Evolutionary conservation across 140 eudicot species (phyloP), one percentile per base, ranked within the genome.

Genomic region (Flaveria floridana): DNA sequence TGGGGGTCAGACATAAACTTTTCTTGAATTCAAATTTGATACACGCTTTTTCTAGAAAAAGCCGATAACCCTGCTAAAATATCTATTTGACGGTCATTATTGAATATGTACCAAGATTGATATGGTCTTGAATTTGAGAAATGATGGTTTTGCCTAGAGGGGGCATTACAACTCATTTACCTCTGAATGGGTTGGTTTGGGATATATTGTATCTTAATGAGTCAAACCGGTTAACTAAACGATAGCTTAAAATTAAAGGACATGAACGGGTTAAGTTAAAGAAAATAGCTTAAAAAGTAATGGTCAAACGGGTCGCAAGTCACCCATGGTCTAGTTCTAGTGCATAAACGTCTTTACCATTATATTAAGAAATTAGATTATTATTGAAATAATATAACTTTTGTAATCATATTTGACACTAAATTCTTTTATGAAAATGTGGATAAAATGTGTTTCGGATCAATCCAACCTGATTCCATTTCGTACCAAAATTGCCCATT

Each of bases 121-220:
- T 62, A 63, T 30, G 66, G n/a, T 69, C 70, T 78, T 59, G 71
- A 78, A 20, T 42, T 69, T 70, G 71, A 58, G 39, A 59, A 46
- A 5, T 12, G 30, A 47, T 37, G 48, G 34, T 20, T 70, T 39
- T 19, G 23, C 68, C 20, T 39, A 65, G 42, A 72, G 72, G 51
- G 23, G 65, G 65, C 34, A 53, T n/a, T 53, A 16, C 23, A 2
- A 16, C 12, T 2, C 1, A 6, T 53, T n/a, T 53, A 53, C 59
- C 6, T 50, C 0, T 56, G 9, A 56, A 56, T 19, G 2, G 39
- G 8, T 42, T 7, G 48, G 12, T 52, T 2, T 0, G 59, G 10
- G 59, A 2, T 52, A 52, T 52, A 1, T 2, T 16, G 16, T 0
- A 34, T 52, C 59, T 52, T 23, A 53, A 18, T 0, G 26, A 53